A percentile compares a stretch with the other conserved stretches of the same genome.
phyloP scores from a whole-genome alignment of 1,284 basidiomycete species.

The Fistulinella cinereoalba region DNA sequence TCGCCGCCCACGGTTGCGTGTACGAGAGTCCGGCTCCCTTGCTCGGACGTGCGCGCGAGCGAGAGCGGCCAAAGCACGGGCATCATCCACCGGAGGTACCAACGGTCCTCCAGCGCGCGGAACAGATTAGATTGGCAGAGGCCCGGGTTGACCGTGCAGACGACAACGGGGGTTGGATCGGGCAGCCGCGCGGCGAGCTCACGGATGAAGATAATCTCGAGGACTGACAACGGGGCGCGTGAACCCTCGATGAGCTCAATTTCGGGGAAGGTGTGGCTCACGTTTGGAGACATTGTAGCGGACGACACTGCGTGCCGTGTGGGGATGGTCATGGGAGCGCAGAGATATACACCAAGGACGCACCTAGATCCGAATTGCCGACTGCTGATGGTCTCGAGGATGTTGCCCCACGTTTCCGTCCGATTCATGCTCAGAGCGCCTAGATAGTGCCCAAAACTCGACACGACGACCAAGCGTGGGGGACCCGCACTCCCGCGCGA shows the following conservation, averaged over 20 bases:
- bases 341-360: not conserved
- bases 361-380: conserved; percentile 9
- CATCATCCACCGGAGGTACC: conserved; percentile 1
- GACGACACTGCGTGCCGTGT: not conserved
- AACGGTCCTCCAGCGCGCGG: conserved; percentile 8
- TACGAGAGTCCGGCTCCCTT: conserved; percentile 22
- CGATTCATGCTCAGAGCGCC: not conserved
- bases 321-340: too few species aligned
- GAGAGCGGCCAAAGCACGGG: not conserved
- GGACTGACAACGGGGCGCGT: too few species aligned
- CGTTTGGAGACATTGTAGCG: conserved; percentile 36
- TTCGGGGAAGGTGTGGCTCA: conserved; percentile 12
- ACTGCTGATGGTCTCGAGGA: conserved; percentile 13
- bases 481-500: conserved; percentile 2
- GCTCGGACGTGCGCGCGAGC: conserved; percentile 12
- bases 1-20: conserved; percentile 10
- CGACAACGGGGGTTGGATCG: conserved; percentile 21
- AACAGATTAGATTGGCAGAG: conserved; percentile 25
- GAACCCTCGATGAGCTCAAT: not conserved
- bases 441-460: conserved; percentile 17
- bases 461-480: conserved; percentile 22
- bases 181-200: conserved; percentile 27
- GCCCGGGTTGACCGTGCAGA: conserved; percentile 32
- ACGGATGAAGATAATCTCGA: conserved; percentile 29
- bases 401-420: conserved; percentile 7